These are phyloP conservation scores for Globisporangium alternatum DNA, from an alignment of 352 stramenopile genomes.

Conservation along the genomic window DNA sequence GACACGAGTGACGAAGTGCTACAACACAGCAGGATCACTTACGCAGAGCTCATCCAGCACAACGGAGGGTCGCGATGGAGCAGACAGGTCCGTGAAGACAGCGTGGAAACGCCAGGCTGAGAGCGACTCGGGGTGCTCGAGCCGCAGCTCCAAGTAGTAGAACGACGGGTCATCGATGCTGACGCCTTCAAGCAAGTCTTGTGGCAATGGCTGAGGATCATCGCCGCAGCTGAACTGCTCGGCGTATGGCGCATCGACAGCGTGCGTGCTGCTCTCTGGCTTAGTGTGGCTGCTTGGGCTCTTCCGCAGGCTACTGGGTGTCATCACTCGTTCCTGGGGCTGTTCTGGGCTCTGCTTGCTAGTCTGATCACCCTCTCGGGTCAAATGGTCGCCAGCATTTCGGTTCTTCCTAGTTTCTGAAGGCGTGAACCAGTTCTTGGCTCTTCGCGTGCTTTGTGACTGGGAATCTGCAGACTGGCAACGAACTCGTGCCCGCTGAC, in stretches of 20 bases:
- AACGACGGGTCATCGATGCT: constrained; percentile 38
- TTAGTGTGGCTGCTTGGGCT: not conserved
- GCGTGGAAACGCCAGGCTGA: constrained; percentile 41
- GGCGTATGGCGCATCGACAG: not conserved
- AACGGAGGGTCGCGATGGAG: constrained; percentile 22
- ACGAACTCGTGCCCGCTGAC: constrained; percentile 2
- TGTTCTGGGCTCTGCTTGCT: not conserved
- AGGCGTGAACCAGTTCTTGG: constrained; percentile 16
- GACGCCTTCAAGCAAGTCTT: not conserved
- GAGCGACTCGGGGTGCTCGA: constrained; percentile 41
- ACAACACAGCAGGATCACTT: not conserved
- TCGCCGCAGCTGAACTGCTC: not conserved
- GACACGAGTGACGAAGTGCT: not conserved
- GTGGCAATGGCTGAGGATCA: not conserved
- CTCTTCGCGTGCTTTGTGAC: not conserved
- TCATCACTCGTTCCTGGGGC: not conserved
- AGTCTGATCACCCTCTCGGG: not conserved
- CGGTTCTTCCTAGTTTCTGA: constrained; percentile 2
- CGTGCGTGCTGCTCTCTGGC: not conserved
- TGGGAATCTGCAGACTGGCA: constrained; percentile 6
- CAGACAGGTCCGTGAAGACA: constrained; percentile 42
- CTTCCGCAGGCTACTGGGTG: not conserved
- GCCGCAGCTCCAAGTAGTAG: constrained; percentile 47
- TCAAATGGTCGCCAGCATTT: not conserved
- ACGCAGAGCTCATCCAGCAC: constrained; percentile 44